Conservation (phyloP, 768 basidiomycete species). For the Rossbeevera mucosa region DNA sequence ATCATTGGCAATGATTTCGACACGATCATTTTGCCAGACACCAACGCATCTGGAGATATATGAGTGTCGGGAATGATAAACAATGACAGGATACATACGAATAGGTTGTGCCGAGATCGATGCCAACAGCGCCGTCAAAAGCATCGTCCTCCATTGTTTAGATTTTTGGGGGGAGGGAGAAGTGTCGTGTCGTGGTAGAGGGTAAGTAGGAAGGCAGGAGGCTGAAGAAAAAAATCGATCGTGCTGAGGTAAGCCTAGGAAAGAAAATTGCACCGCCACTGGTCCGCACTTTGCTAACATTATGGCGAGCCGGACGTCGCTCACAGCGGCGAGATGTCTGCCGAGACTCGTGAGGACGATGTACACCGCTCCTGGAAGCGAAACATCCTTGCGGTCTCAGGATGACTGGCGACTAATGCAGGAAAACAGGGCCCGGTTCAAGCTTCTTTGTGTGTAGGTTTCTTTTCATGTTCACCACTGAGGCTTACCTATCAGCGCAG, state of each 20-base stretch:
- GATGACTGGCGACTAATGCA: conserved; percentile 68
- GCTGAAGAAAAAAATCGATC: conserved; percentile 38
- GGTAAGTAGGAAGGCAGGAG: conserved; percentile 12
- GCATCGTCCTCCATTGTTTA: conserved; percentile 78
- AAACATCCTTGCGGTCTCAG: conserved; percentile 38
- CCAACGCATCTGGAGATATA: conserved; percentile 76
- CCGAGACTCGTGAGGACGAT: conserved; percentile 24
- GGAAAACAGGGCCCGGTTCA: conserved; percentile 49
- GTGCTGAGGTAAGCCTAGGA: conserved; percentile 51
- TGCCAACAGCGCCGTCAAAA: conserved; percentile 95
- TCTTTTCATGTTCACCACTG: conserved; percentile 5
- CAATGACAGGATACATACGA: conserved; percentile 49
- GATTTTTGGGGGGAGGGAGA: conserved; percentile 23
- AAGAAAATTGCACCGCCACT: conserved; percentile 33
- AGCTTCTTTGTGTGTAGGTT: conserved; percentile 47
- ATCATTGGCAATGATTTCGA: conserved; percentile 98
- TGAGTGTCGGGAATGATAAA: conserved; percentile 22
- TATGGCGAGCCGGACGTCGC: conserved; percentile 27
- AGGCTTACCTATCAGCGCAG: conserved; percentile 34
- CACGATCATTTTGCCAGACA: conserved; percentile 99
- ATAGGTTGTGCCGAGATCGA: conserved; percentile 97
- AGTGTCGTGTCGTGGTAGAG: conserved; percentile 34
- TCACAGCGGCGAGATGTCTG: conserved; percentile 22
- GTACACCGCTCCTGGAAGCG: conserved; percentile 28
- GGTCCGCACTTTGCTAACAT: conserved; percentile 6